Evolutionary conservation across 2,329 filamentous ascomycete genomes (phyloP).

Genomic region (Mycosphaerelloides madeirae): DNA sequence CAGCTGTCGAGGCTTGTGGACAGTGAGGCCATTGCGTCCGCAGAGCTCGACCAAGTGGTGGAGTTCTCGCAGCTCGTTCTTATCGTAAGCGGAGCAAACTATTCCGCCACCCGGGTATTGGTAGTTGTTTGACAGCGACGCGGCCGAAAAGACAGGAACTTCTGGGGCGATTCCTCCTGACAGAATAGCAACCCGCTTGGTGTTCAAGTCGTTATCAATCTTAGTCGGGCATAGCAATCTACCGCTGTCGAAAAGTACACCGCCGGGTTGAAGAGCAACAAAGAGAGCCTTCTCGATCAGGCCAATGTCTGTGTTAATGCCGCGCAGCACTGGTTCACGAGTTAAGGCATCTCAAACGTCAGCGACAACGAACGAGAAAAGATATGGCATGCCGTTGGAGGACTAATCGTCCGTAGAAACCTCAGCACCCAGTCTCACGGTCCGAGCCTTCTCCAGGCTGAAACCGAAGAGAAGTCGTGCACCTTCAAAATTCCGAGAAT

Average conservation of each 20-base stretch:
- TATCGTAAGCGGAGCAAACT: constrained; percentile 13
- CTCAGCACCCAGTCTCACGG: constrained; percentile 13
- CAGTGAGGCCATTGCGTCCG: constrained; percentile 29
- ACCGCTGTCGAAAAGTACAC: constrained; percentile 17
- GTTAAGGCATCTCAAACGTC: constrained; percentile 31
- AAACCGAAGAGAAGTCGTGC: constrained; percentile 35
- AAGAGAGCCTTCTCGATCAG: constrained; percentile 28
- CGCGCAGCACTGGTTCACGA: constrained; percentile 25
- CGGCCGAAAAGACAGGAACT: constrained; percentile 22
- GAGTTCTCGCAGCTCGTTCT: constrained; percentile 24
- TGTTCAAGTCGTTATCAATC: constrained; percentile 4
- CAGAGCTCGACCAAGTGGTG: constrained; percentile 30
- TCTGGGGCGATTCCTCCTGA: constrained; percentile 21
- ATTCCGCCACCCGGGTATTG: constrained; percentile 21
- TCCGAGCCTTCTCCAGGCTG: constrained; percentile 32
- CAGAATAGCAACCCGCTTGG: constrained; percentile 17
- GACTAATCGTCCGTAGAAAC: constrained; percentile 1
- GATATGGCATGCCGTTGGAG: constrained; percentile 22
- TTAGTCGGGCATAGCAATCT: constrained; percentile 8
- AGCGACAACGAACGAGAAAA: constrained; percentile 24
- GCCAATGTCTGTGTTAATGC: constrained; percentile 26
- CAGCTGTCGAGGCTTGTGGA: constrained; percentile 28
- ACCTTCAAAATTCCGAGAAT: constrained; percentile 31
- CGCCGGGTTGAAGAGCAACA: constrained; percentile 22
- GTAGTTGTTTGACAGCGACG: constrained; percentile 11